These are phyloP conservation scores for Suhomyces kilbournensis DNA, from an alignment of 805 yeast species.

Conservation along the genomic window DNA sequence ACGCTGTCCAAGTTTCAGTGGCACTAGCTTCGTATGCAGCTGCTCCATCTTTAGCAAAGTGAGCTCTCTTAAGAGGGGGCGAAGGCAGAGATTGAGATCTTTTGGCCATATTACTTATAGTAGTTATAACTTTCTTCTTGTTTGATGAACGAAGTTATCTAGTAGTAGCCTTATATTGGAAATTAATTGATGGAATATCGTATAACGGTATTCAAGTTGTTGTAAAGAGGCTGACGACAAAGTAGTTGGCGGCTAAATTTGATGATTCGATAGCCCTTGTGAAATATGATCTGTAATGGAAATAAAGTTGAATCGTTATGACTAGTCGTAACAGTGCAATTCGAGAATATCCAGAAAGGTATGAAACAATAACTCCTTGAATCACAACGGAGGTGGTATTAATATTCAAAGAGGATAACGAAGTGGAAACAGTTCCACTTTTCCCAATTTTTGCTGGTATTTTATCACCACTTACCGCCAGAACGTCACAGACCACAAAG, in stretches of 20 bases:
- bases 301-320: not conserved
- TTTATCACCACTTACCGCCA: slow-evolving; percentile 1
- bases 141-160: not conserved
- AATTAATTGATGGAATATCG: not conserved
- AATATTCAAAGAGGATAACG: not conserved
- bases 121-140: not conserved
- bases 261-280: not conserved
- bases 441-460: slow-evolving; percentile 1
- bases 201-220: not conserved
- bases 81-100: slow-evolving; percentile 9
- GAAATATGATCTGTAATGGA: not conserved
- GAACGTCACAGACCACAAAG: not conserved
- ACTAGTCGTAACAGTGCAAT: not conserved
- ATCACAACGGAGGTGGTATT: not conserved
- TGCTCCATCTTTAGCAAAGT: slow-evolving; percentile 6
- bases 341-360: not conserved
- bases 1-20: slow-evolving; percentile 44
- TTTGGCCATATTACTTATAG: slow-evolving; percentile 5
- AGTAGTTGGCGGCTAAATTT: not conserved
- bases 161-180: not conserved
- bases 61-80: slow-evolving; percentile 9
- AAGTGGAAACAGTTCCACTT: not conserved
- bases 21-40: slow-evolving; percentile 22
- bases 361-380: not conserved
- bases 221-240: not conserved